Conservation (phyloP, 768 basidiomycete species). For the Leccinum disarticulatum region DNA sequence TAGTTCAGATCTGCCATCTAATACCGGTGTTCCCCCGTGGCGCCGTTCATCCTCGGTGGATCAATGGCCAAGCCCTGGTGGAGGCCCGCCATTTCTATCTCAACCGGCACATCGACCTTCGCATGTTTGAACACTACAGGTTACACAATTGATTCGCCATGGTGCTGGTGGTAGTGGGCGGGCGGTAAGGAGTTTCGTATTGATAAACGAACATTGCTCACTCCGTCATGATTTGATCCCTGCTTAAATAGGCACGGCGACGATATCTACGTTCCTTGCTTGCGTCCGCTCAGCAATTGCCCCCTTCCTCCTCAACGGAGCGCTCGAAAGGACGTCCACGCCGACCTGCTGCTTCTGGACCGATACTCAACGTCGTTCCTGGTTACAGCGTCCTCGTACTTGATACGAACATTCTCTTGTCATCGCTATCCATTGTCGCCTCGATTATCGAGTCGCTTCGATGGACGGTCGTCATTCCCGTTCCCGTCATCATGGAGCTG, state of each 20-base stretch:
- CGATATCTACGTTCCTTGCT: constrained; percentile 73
- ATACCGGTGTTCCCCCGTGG: not conserved
- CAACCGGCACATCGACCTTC: too few species aligned
- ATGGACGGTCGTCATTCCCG: constrained; percentile 90
- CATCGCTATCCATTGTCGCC: constrained; percentile 70
- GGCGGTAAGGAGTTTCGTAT: too few species aligned
- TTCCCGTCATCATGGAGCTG: constrained; percentile 95
- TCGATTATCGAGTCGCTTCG: constrained; percentile 73
- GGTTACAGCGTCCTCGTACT: constrained; percentile 91
- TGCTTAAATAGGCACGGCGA: constrained; percentile 57
- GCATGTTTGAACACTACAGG: too few species aligned
- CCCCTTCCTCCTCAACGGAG: constrained; percentile 28
- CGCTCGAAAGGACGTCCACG: constrained; percentile 29
- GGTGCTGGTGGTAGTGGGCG: too few species aligned
- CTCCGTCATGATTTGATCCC: too few species aligned
- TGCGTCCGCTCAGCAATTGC: constrained; percentile 39
- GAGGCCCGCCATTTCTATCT: too few species aligned
- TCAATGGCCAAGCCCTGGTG: too few species aligned
- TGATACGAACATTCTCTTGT: constrained; percentile 93
- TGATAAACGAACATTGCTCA: too few species aligned
- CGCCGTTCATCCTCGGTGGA: too few species aligned
- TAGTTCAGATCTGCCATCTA: not conserved
- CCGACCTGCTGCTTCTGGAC: constrained; percentile 34
- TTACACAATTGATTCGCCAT: too few species aligned
- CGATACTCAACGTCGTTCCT: constrained; percentile 58